A percentile compares a stretch with the other conserved stretches of the same genome.
Evolutionary conservation across 768 basidiomycete genomes (phyloP).

Genomic region (Sarcomyxa edulis): DNA sequence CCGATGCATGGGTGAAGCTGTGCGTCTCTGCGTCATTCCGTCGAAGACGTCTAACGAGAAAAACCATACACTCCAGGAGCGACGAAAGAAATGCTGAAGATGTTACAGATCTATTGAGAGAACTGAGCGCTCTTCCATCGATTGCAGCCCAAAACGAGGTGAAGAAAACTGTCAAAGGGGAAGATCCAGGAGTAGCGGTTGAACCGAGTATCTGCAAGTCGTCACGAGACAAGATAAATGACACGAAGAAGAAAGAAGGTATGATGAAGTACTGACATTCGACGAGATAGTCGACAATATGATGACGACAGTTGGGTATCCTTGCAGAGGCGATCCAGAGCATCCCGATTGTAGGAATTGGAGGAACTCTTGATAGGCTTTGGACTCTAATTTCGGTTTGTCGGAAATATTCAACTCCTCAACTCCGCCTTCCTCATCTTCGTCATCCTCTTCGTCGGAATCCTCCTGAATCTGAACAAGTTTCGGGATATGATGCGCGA

Average conservation of each 20-base stretch:
- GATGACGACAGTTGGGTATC: slow-evolving; percentile 79
- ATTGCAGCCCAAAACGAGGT: slow-evolving; percentile 80
- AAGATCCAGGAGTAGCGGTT: no score
- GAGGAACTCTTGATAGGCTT: slow-evolving; percentile 68
- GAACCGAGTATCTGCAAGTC: not conserved
- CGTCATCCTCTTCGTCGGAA: slow-evolving; percentile 29
- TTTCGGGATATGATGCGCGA: no score
- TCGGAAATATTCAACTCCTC: slow-evolving; percentile 21
- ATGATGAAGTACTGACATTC: slow-evolving; percentile 49
- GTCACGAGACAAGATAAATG: no score
- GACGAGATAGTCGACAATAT: slow-evolving; percentile 78
- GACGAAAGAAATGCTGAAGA: slow-evolving; percentile 66
- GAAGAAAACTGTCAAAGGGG: slow-evolving; percentile 50
- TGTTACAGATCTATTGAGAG: slow-evolving; percentile 45
- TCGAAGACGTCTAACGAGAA: slow-evolving; percentile 42
- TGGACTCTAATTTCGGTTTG: slow-evolving; percentile 18
- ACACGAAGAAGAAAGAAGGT: no score
- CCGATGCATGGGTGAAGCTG: no score
- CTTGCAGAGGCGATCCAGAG: slow-evolving; percentile 69
- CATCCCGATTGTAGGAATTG: slow-evolving; percentile 77
- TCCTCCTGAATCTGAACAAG: slow-evolving; percentile 15
- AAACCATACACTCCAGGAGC: slow-evolving; percentile 64
- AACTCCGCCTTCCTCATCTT: slow-evolving; percentile 27
- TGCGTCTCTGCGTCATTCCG: slow-evolving; percentile 14
- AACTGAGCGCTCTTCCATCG: slow-evolving; percentile 58